Evolutionary conservation across 768 basidiomycete genomes (phyloP), one percentile per base, ranked within the genome.

Genomic region (Hygrocybe coccinea): DNA sequence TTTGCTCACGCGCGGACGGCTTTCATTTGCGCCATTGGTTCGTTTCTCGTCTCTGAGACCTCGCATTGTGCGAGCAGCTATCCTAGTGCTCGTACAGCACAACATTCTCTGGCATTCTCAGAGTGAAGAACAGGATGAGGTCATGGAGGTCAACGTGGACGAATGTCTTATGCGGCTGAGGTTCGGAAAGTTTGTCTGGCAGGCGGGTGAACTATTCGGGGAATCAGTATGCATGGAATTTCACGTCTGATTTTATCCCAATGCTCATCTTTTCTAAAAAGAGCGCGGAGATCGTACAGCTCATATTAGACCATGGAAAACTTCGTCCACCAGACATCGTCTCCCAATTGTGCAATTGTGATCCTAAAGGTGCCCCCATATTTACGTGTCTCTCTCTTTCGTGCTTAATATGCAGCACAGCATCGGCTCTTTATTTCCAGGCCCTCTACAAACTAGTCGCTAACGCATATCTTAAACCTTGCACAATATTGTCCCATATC

Each of bases 61-160:
- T 9, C 82, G 85, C 22, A 83, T 78, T 1, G 79, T 86, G 12
- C 83, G 87, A 52, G 84, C 85, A 24, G 79, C 83, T 17, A 72
- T 95, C 17, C 74, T 97, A 44, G 80, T 87, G 44, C 80, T 97
- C 52, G 78, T 95, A 15, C 95, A 97, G 66, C 95, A 97, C 67
- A 94, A 97, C 69, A 70, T 97, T 43, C 76, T 95, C 43, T 94
- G 92, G 89, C 90, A 93, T 65, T 81, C 86, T 8, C 79, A 79
- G 37, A 79, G 79, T 5, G 84, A 85, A 8, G 83, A 84, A n/a
- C 86, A 84, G 39, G 83, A 81, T 5, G 88, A 87, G 59, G 79
- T 89, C 55, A 76, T 89, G 47, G 93, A 97, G 67, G 75, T 95
- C 59, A 92, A 93, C 63, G 73, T 83, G 12, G 82, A 87, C 52